Base-by-base conservation (phyloP, 495 filamentous ascomycete species). In the Aspergillus ostianus region DNA sequence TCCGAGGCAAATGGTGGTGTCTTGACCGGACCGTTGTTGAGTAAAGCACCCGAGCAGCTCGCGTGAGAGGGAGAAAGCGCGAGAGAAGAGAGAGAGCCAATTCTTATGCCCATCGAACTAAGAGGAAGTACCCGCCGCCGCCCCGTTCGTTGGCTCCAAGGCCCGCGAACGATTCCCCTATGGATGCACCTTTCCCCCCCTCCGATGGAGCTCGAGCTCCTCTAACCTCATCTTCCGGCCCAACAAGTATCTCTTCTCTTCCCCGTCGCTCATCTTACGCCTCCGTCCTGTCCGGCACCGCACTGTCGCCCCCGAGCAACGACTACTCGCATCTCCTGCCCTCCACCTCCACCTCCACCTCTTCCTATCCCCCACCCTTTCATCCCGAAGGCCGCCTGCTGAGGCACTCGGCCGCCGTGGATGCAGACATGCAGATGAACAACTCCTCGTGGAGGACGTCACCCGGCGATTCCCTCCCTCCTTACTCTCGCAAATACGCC, bases 251-350 rank as follows among this genome's bases (percentile, higher is more conserved):
- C 65, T 75, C 77, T 52, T 73, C 75, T 48, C 73, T 73, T 57
- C 79, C 73, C 51, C 74, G 80, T 62, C 77, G 78, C 59, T 82
- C 78, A 27, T 95, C 92, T 32, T 95, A 96, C 80, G 90, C 92
- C 51, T 91, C 91, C 54, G 89, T 92, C 52, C 83, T 89, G 53
- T 88, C 91, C 32, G 90, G 90, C 56, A 76, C 86, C 66, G 79
- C 82, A 58, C 68, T 77, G 23, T 75, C 81, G 47, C 80, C 67
- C 64, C 66, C 82, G 49, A 80, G 70, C 68, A 62, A 70, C 68
- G 60, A 51, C 53, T 84, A 90, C 66, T 83, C 87, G 1, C 83
- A 88, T 64, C 76, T 90, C 19, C 76, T 86, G 26, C 85, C 82
- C 70, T 74, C 82, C 46, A 74, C 72, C 57, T 74, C 82, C 46